These are phyloP conservation scores for Psilocybe subaeruginosa DNA, from an alignment of 768 basidiomycete species.

Conservation along the genomic window DNA sequence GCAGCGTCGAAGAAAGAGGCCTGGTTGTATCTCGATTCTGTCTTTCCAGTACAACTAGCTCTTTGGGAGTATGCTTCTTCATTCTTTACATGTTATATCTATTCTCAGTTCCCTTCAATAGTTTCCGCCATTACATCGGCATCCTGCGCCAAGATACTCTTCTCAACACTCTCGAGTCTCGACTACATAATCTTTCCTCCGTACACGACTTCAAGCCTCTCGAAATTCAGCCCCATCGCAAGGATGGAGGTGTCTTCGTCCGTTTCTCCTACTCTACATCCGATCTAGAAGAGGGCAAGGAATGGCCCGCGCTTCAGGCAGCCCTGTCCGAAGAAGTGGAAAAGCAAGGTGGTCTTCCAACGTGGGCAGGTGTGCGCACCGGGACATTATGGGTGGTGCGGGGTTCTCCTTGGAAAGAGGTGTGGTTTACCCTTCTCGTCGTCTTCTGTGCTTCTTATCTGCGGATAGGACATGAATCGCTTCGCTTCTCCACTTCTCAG, in stretches of 20 bases:
- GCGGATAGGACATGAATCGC: constrained; percentile 76
- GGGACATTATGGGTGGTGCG: constrained; percentile 73
- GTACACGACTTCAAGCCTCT: constrained; percentile 62
- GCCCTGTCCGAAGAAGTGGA: constrained; percentile 45
- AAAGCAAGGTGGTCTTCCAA: constrained; percentile 59
- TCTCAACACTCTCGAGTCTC: constrained; percentile 44
- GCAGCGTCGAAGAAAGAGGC: constrained; percentile 37
- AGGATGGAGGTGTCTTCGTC: constrained; percentile 89
- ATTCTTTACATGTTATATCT: constrained; percentile 8
- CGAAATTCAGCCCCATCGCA: constrained; percentile 64
- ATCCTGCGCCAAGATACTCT: constrained; percentile 61
- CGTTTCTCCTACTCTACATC: constrained; percentile 57
- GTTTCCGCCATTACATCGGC: constrained; percentile 68
- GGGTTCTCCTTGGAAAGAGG: constrained; percentile 84
- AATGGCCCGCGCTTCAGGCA: constrained; percentile 49
- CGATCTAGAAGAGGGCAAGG: constrained; percentile 23
- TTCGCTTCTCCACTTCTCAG: constrained; percentile 75
- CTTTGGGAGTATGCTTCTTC: constrained; percentile 66
- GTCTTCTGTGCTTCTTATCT: not conserved
- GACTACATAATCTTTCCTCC: constrained; percentile 54
- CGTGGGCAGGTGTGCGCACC: constrained; percentile 57
- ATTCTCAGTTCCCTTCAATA: constrained; percentile 28
- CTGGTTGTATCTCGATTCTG: constrained; percentile 76
- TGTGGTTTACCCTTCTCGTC: constrained; percentile 28
- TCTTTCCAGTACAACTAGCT: constrained; percentile 75